Conservation (phyloP, 2,329 filamentous ascomycete genomes). For the Microsporum audouinii region DNA sequence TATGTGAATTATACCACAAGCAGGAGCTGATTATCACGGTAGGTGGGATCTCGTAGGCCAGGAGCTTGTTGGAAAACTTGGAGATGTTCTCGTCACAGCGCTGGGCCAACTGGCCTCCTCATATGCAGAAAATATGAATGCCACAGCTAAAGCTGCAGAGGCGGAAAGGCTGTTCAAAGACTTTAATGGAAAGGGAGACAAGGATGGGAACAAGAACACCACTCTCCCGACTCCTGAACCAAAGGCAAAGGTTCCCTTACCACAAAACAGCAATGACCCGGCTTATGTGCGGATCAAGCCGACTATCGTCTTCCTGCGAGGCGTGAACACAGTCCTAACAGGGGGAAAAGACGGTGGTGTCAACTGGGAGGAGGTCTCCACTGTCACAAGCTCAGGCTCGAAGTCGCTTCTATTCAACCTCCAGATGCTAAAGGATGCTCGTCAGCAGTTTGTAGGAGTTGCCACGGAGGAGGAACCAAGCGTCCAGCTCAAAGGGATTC, state of each 20-base stretch:
- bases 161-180: not conserved
- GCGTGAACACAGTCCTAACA: not conserved
- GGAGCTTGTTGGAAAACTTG: not conserved
- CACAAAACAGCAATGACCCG: not conserved
- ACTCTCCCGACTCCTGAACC: not conserved
- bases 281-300: not conserved
- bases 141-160: not conserved
- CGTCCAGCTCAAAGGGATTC: not conserved
- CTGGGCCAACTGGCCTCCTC: not conserved
- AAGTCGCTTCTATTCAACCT: not conserved
- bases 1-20: not conserved
- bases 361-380: not conserved
- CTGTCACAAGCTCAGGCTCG: not conserved
- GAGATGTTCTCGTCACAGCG: not conserved
- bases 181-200: not conserved
- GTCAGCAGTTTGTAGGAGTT: not conserved
- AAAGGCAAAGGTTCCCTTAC: not conserved
- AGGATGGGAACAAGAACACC: not conserved
- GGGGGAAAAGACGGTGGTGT: not conserved
- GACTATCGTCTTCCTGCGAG: not conserved
- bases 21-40: not conserved
- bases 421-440: not conserved
- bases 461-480: not conserved
- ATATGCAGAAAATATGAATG: not conserved
- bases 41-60: not conserved